Evolutionary conservation across 805 yeast genomes (phyloP).

Genomic region (Cyberlindnera lachancei): DNA sequence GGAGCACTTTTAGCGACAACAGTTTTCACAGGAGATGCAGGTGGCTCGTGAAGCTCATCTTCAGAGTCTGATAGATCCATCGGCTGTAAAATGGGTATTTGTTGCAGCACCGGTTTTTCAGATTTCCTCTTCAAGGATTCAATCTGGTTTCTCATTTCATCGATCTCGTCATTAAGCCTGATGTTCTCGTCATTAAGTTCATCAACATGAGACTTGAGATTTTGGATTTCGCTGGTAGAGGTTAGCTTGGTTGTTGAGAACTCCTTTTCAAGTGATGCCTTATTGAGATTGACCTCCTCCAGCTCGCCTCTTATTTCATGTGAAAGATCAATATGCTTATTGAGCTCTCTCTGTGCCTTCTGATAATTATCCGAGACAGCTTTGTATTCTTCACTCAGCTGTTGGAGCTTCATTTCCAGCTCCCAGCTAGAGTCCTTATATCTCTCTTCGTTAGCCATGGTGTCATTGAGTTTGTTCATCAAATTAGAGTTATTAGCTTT

Average conservation of each 20-base stretch:
- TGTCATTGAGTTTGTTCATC: constrained; percentile 19
- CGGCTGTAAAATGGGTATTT: constrained; percentile 20
- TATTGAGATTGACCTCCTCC: constrained; percentile 37
- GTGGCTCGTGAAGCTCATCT: constrained; percentile 31
- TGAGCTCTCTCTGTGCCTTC: constrained; percentile 33
- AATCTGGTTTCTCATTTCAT: constrained; percentile 17
- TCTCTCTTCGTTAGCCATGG: constrained; percentile 33
- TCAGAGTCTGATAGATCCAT: constrained; percentile 25
- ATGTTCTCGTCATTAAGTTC: constrained; percentile 68
- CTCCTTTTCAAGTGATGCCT: constrained; percentile 33
- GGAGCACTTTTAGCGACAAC: constrained; percentile 35
- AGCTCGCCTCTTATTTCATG: constrained; percentile 37
- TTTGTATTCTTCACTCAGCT: constrained; percentile 24
- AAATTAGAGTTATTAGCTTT: constrained; percentile 15
- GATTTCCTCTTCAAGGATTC: constrained; percentile 13
- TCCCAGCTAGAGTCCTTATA: constrained; percentile 60
- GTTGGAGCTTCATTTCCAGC: constrained; percentile 45
- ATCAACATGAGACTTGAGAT: constrained; percentile 42
- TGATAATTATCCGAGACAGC: constrained; percentile 35
- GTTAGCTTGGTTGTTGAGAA: constrained; percentile 29
- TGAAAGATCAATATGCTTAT: constrained; percentile 30
- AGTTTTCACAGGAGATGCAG: constrained; percentile 27
- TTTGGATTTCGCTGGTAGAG: constrained; percentile 36
- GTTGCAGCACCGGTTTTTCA: constrained; percentile 8
- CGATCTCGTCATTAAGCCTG: constrained; percentile 37